These are phyloP conservation scores for Elongisporangium undulatum DNA, from an alignment of 352 stramenopile species.

Conservation along the genomic window DNA sequence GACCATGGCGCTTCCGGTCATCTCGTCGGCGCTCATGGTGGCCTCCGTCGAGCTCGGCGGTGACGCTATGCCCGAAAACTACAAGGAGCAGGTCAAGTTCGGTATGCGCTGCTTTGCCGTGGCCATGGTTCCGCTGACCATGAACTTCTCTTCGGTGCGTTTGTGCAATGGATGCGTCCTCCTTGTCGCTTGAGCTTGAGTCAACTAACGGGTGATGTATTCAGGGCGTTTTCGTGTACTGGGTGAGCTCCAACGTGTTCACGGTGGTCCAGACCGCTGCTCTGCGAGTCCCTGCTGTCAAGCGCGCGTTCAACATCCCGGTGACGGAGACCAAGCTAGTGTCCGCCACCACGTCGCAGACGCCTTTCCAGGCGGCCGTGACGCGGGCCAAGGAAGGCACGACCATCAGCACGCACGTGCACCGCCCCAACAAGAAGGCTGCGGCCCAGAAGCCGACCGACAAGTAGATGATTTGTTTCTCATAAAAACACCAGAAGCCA, in stretches of 20 bases:
- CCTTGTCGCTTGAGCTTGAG: constrained; percentile 2
- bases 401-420: constrained; percentile 61
- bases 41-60: constrained; percentile 71
- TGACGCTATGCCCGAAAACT: constrained; percentile 54
- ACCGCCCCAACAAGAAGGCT: constrained; percentile 52
- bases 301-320: constrained; percentile 51
- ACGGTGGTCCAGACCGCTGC: constrained; percentile 58
- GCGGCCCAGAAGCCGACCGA: not conserved
- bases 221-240: constrained; percentile 84
- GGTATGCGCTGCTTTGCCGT: constrained; percentile 72
- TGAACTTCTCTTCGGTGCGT: constrained; percentile 80
- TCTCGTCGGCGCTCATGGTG: constrained; percentile 77
- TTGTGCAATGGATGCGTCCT: not conserved
- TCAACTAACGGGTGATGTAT: constrained; percentile 1
- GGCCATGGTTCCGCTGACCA: constrained; percentile 69
- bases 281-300: constrained; percentile 53
- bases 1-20: constrained; percentile 67
- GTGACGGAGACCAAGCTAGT: constrained; percentile 31
- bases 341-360: constrained; percentile 22
- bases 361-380: constrained; percentile 70
- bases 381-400: constrained; percentile 60
- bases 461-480: not conserved
- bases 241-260: constrained; percentile 82
- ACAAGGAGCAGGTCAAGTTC: constrained; percentile 72
- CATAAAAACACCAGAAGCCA: not conserved